phyloP scores from a whole-genome alignment of 139 green algal species.

The Raphidocelis subcapitata region DNA sequence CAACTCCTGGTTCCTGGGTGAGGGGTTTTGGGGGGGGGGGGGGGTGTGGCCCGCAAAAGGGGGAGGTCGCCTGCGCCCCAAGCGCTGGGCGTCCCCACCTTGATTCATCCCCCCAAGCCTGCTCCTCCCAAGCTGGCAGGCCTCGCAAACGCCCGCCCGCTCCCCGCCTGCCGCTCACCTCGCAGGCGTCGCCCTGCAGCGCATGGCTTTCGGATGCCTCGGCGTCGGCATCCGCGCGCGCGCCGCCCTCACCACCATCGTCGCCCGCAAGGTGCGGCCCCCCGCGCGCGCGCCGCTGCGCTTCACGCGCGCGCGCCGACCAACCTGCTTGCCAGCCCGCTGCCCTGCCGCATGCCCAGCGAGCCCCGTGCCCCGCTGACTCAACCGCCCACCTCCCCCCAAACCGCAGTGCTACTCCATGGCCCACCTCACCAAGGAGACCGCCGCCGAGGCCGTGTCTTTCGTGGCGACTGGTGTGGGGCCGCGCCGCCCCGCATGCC shows the following conservation, averaged over 20 bases:
- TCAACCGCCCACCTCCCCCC: no score
- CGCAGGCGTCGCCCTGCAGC: constrained; percentile 56
- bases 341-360: no score
- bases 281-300: no score
- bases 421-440: constrained; percentile 50
- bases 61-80: no score
- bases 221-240: constrained; percentile 47
- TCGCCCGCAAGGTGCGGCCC: constrained; percentile 64
- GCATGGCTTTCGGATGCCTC: constrained; percentile 63
- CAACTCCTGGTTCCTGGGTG: constrained; percentile 54
- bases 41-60: not conserved
- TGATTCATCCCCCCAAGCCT: no score
- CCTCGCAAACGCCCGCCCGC: no score
- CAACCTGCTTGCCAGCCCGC: no score
- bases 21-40: not conserved
- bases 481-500: no score
- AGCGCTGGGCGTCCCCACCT: no score
- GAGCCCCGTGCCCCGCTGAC: no score
- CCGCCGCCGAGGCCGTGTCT: constrained; percentile 45
- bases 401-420: constrained; percentile 59
- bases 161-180: not conserved
- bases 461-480: constrained; percentile 60
- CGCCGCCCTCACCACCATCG: constrained; percentile 49
- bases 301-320: no score
- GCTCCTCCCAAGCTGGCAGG: no score